Evolutionary conservation across 805 yeast genomes (phyloP).

Genomic region (Candida insectorum): DNA sequence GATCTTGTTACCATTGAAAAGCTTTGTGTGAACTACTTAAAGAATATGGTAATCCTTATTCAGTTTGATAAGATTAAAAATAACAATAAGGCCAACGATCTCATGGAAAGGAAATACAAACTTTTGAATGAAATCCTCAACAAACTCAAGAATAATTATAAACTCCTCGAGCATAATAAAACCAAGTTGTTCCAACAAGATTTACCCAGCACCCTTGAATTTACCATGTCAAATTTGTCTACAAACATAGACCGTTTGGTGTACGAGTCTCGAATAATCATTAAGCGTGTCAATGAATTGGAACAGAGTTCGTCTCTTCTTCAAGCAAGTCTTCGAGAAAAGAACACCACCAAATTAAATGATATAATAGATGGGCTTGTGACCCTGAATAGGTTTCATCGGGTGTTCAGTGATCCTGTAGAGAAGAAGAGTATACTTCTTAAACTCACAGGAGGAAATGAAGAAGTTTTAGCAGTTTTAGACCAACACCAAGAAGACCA

Average conservation of each 20-base stretch:
- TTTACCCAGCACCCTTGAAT: constrained; percentile 23
- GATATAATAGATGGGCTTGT: constrained; percentile 23
- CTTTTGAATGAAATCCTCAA: constrained; percentile 28
- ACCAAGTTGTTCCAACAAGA: constrained; percentile 26
- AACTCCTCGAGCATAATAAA: constrained; percentile 23
- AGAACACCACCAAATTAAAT: constrained; percentile 23
- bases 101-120: constrained; percentile 18
- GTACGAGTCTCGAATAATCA: constrained; percentile 39
- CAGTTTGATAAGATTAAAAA: constrained; percentile 18
- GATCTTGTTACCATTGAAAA: constrained; percentile 15
- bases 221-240: constrained; percentile 26
- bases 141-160: constrained; percentile 23
- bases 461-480: constrained; percentile 5
- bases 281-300: constrained; percentile 37
- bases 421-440: constrained; percentile 25
- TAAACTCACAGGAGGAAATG: constrained; percentile 25
- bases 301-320: constrained; percentile 30
- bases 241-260: constrained; percentile 35
- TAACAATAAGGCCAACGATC: constrained; percentile 7
- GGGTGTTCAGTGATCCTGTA: constrained; percentile 24
- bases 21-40: constrained; percentile 6
- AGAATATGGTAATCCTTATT: constrained; percentile 13
- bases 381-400: constrained; percentile 27
- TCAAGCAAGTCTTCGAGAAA: constrained; percentile 24
- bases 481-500: constrained; percentile 2